Conservation (phyloP, 2,329 filamentous ascomycete species). For the Claviceps digitariae region DNA sequence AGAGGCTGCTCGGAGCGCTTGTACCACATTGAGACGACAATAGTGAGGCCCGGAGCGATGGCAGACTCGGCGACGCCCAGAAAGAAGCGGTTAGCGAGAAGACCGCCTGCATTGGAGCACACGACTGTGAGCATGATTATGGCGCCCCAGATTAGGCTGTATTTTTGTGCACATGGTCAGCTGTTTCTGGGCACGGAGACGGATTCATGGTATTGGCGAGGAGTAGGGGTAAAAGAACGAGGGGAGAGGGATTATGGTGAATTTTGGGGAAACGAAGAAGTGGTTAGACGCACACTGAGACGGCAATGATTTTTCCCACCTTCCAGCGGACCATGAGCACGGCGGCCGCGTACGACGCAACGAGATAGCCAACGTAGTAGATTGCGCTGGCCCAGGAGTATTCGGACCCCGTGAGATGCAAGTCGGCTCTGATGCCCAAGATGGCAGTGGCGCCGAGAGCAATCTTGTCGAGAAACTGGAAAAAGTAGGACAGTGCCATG, state of each 20-base stretch:
- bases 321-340: conserved; percentile 14
- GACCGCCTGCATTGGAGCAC: conserved; percentile 15
- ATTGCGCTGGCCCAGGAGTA: conserved; percentile 37
- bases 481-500: conserved; percentile 39
- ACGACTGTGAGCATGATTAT: conserved; percentile 31
- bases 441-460: conserved; percentile 37
- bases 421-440: conserved; percentile 32
- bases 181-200: not conserved
- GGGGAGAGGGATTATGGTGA: too few species aligned
- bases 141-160: conserved; percentile 18
- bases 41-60: conserved; percentile 16
- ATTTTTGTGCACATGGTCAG: not conserved
- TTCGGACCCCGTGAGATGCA: conserved; percentile 31
- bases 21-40: conserved; percentile 22
- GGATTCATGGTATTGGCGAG: too few species aligned
- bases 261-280: not conserved
- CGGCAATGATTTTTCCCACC: conserved; percentile 15
- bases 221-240: too few species aligned
- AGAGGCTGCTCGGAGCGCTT: conserved; percentile 16
- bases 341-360: conserved; percentile 15
- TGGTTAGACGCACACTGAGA: conserved; percentile 8
- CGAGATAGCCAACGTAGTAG: conserved; percentile 38
- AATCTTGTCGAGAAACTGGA: conserved; percentile 49
- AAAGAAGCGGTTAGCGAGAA: conserved; percentile 20
- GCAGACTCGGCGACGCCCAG: conserved; percentile 19